Evolutionary conservation across 495 filamentous ascomycete genomes (phyloP), one percentile per base, ranked within the genome.

Genomic region (Amniculicola lignicola): DNA sequence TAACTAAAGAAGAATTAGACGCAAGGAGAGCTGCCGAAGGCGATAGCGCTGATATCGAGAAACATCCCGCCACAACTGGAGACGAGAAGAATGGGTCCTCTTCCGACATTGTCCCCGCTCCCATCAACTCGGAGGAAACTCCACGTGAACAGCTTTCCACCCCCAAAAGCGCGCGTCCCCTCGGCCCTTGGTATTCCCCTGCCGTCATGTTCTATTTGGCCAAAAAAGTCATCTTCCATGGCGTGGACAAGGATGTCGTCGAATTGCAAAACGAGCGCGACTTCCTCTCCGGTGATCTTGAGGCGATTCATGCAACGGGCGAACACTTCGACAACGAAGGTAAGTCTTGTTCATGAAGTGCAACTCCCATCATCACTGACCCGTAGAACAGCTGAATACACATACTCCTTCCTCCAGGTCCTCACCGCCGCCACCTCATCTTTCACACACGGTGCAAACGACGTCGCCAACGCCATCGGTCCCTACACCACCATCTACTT

Each of bases 381-480:
- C 19, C 4, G 6, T 4, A 15, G 6, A 3, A 11, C 9, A 27
- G 82, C 84, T 68, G 86, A 90, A 69, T 82, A 89, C 72, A 77
- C 79, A 28, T 89, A 83, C 71, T 84, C 84, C 16, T 88, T 84
- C 71, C 71, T 88, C 52, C 86, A 90, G 73, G 69, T 89, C 51
- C 55, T 87, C 42, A 88, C 85, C 10, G 87, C 87, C 43, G 81
- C 80, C 68, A 87, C 84, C 21, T 82, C 83, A 6, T 88, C 84
- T 3, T 87, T 90, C 53, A 80, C 85, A 3, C 87, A 90, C 72
- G 87, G 87, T 42, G 82, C 86, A 58, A 91, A 91, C 69, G 87
- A 89, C 65, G 79, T 89, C 51, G 75, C 82, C 33, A 88, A 88
- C 71, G 84, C 86, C 19, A 81, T 88, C 58, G 86, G 86, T 10